Evolutionary conservation across 371 early-diverging fungal species (phyloP).

Genomic region (Massospora cicadina): DNA sequence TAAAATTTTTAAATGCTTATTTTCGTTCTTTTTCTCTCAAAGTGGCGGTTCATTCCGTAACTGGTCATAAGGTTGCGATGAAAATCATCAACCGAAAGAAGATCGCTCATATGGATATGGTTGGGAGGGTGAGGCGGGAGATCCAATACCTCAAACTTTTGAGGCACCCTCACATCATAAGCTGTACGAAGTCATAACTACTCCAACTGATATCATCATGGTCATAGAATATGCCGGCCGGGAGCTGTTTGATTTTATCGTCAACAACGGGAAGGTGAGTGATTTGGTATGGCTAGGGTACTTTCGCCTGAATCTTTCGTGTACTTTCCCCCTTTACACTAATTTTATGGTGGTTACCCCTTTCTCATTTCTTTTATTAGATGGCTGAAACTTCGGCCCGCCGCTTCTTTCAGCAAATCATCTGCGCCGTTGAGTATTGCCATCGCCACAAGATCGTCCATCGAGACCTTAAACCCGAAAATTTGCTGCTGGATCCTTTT

Average conservation of each 20-base stretch:
- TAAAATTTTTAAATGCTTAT: not conserved
- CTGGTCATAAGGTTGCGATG: constrained; percentile 88
- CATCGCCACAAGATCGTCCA: constrained; percentile 97
- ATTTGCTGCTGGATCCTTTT: constrained; percentile 76
- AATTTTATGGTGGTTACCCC: no score
- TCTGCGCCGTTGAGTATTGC: constrained; percentile 96
- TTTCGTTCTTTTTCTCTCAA: constrained; percentile 10
- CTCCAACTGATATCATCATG: constrained; percentile 90
- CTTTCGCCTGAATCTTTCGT: not conserved
- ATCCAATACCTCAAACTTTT: constrained; percentile 88
- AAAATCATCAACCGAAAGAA: constrained; percentile 84
- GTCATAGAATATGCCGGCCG: constrained; percentile 94
- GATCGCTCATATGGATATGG: constrained; percentile 85
- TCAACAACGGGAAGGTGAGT: constrained; percentile 72
- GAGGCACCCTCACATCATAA: constrained; percentile 95
- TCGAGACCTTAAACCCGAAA: constrained; percentile 73
- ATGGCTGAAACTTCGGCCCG: constrained; percentile 82
- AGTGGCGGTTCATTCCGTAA: constrained; percentile 88
- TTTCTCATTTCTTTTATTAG: constrained; percentile 17
- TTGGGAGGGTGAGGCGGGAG: constrained; percentile 87
- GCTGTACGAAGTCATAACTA: constrained; percentile 95
- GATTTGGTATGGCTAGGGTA: no score
- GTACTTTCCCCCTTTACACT: no score
- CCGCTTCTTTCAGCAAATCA: constrained; percentile 91
- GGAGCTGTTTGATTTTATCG: constrained; percentile 93